phyloP scores from a whole-genome alignment of 768 basidiomycete species.

The Daedaleopsis nitida region DNA sequence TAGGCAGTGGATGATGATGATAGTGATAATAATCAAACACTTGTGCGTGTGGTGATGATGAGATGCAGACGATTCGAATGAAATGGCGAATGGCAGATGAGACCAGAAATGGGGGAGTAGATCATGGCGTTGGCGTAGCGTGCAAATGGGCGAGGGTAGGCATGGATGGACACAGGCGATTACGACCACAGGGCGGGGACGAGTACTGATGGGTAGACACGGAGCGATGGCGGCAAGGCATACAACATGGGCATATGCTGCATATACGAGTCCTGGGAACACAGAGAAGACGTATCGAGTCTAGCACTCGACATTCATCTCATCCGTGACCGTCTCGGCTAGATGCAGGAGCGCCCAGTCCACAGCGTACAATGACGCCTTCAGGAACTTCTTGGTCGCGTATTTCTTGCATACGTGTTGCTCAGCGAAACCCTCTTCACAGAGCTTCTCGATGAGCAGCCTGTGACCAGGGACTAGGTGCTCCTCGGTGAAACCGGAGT shows the following conservation, averaged over 20 bases:
- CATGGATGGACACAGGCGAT: slow-evolving; percentile 17
- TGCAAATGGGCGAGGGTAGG: slow-evolving; percentile 5
- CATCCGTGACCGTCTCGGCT: slow-evolving; percentile 38
- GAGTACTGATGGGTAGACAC: slow-evolving; percentile 6
- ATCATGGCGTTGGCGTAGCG: slow-evolving; percentile 17
- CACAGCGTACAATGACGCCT: slow-evolving; percentile 79
- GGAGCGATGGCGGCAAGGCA: slow-evolving; percentile 2
- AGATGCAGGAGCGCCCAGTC: slow-evolving; percentile 67
- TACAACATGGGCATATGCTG: slow-evolving; percentile 21
- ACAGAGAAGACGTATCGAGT: slow-evolving; percentile 2
- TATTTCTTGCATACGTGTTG: slow-evolving; percentile 96
- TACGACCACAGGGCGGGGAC: slow-evolving; percentile 8
- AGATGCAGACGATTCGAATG: slow-evolving; percentile 20
- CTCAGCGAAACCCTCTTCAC: slow-evolving; percentile 75
- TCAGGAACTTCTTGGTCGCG: slow-evolving; percentile 96
- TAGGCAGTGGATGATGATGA: slow-evolving; percentile 19
- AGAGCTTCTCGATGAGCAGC: slow-evolving; percentile 81
- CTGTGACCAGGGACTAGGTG: slow-evolving; percentile 82
- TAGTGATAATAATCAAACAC: slow-evolving; percentile 29
- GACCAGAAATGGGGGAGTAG: slow-evolving; percentile 18
- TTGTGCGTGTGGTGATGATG: slow-evolving; percentile 19
- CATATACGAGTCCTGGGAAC: slow-evolving; percentile 14
- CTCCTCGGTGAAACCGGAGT: slow-evolving; percentile 89
- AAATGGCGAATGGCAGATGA: slow-evolving; percentile 14
- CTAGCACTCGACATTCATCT: slow-evolving; percentile 50